Conservation (phyloP, 2,329 filamentous ascomycete species). For the Hypoxylon sp. region DNA sequence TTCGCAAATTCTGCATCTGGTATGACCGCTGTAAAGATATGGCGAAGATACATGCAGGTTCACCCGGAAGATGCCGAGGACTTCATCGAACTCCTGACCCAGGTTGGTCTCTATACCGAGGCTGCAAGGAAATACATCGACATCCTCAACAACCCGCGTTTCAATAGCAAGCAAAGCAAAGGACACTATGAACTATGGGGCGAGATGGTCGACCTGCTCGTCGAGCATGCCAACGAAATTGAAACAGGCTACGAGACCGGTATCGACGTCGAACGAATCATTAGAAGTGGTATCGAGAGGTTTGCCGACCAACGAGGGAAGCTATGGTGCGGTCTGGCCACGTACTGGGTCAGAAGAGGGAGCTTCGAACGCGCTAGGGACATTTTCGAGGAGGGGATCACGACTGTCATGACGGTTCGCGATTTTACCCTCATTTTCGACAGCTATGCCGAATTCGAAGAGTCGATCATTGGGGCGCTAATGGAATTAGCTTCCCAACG, state of each 20-base stretch:
- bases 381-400: constrained; percentile 94
- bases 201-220: constrained; percentile 94
- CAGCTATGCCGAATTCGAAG: constrained; percentile 95
- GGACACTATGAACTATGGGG: constrained; percentile 97
- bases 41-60: constrained; percentile 95
- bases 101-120: constrained; percentile 86
- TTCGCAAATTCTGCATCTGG: constrained; percentile 93
- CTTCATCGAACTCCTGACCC: constrained; percentile 87
- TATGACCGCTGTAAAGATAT: constrained; percentile 89
- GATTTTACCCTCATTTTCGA: constrained; percentile 98
- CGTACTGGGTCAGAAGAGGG: constrained; percentile 94
- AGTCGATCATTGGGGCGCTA: constrained; percentile 88
- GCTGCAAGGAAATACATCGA: constrained; percentile 91
- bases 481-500: constrained; percentile 87
- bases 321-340: constrained; percentile 92
- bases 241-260: constrained; percentile 81
- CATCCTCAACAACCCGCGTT: constrained; percentile 87
- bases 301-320: constrained; percentile 96
- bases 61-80: constrained; percentile 96
- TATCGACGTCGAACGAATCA: constrained; percentile 90
- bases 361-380: constrained; percentile 94
- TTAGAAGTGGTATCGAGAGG: constrained; percentile 87
- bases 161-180: constrained; percentile 92
- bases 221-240: constrained; percentile 87
- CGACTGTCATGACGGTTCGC: constrained; percentile 97